Percentiles rank a stretch among this genome's conserved stretches.
phyloP scores from a whole-genome alignment of 1,284 basidiomycete genomes.

The Cystobasidiaceae sp. region DNA sequence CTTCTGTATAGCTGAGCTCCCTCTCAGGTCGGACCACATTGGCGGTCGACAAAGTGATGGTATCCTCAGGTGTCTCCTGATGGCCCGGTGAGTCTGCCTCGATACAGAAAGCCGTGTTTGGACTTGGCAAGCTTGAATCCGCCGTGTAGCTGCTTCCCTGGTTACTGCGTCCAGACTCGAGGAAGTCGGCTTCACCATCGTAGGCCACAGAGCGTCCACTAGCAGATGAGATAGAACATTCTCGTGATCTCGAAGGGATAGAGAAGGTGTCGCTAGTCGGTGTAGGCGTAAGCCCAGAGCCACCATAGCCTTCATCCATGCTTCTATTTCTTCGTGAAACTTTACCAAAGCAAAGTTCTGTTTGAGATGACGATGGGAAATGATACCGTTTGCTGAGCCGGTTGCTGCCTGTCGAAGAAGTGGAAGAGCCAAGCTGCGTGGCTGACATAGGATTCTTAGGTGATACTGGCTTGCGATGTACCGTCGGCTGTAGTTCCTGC shows the following conservation, averaged over 20 bases:
- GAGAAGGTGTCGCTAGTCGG: slow-evolving; percentile 35
- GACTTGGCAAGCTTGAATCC: no score
- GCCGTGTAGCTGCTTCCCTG: no score
- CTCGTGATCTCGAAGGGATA: slow-evolving; percentile 32
- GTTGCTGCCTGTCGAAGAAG: slow-evolving; percentile 12
- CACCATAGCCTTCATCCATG: slow-evolving; percentile 9
- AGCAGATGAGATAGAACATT: not conserved
- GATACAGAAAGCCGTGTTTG: no score
- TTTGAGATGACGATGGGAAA: slow-evolving; percentile 9
- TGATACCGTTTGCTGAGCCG: slow-evolving; percentile 3
- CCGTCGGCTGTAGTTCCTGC: not conserved
- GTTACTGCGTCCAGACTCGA: no score
- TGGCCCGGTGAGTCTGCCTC: no score
- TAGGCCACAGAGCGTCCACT: no score
- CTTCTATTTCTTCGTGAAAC: slow-evolving; percentile 5
- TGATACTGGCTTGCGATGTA: slow-evolving; percentile 3
- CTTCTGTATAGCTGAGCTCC: no score
- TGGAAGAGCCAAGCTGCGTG: not conserved
- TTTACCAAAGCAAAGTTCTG: not conserved
- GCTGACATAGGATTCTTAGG: not conserved
- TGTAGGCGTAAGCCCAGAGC: not conserved
- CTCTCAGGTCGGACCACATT: no score
- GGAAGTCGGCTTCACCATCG: no score
- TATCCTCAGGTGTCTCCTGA: no score
- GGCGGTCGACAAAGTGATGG: no score